Evolutionary conservation across 371 early-diverging fungal species (phyloP), one percentile per base, ranked within the genome.

Genomic region (Lichtheimia ramosa): DNA sequence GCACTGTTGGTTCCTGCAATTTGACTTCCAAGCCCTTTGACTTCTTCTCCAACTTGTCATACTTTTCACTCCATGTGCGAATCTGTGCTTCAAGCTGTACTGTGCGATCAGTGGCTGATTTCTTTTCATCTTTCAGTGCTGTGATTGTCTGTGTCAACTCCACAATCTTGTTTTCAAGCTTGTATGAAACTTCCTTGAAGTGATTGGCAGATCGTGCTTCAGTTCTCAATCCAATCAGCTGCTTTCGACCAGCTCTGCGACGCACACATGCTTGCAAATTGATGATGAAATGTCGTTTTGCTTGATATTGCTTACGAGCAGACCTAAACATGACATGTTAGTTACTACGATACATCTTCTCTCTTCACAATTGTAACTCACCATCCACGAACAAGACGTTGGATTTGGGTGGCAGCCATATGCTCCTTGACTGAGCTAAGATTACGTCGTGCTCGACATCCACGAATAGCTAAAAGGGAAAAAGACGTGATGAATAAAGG

Each of bases 111-210:
- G 66, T 68, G 40, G 87, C 73, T 3, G 67, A 64, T 34, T 84
- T 85, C 74, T 83, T 85, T 65, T 92, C 94, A 51, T 87, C 82
- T 53, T 84, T 82, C 50, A 90, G 85, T 42, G 73, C 69, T 10
- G 84, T 86, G 58, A 97, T 64, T 43, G 84, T 77, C 73, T 92
- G 93, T 28, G 96, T 95, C 58, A 98, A 81, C 68, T 92, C 94
- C 59, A 97, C 88, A 51, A 98, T 90, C 86, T 97, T 98, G 79
- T 88, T 92, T 68, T 99, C 98, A 14, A 99, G 84, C 69, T 90
- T 87, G 78, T 91, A 91, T n/a, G 96, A 92, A n/a, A 90, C 84
- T 61, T 96, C 95, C 72, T 95, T 92, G 69, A 96, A 87, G 67
- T 97, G 96, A 54, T 88, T 89, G 23, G 93, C 93, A 39, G 94